Conservation (phyloP, 2,329 filamentous ascomycete species). For the Tolypocladium ovalisporum region DNA sequence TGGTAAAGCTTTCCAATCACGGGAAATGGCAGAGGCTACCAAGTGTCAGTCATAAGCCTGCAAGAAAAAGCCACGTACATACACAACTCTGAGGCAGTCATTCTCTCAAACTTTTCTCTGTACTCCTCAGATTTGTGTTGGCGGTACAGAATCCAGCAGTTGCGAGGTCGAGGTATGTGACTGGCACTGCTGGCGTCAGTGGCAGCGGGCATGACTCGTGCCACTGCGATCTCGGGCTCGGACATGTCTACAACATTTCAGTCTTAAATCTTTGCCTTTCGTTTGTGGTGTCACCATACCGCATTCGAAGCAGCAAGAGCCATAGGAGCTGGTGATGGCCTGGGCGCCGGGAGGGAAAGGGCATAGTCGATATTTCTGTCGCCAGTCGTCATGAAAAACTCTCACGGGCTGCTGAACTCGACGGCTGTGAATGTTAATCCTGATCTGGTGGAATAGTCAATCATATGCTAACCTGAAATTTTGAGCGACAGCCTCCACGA, state of each 20-base stretch:
- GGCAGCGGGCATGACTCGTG: neutral
- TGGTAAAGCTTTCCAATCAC: conserved; percentile 17
- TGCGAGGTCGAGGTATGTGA: conserved; percentile 17
- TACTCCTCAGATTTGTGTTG: conserved; percentile 15
- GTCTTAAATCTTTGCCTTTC: neutral
- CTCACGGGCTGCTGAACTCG: conserved; percentile 14
- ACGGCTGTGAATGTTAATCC: conserved; percentile 6
- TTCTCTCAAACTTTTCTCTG: conserved; percentile 9
- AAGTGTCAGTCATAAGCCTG: neutral
- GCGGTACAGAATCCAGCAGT: conserved; percentile 23
- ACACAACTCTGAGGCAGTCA: conserved; percentile 20
- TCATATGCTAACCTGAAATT: conserved; percentile 13
- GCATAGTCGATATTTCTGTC: conserved; percentile 15
- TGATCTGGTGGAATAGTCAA: too few relatives aligned
- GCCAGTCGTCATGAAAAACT: conserved; percentile 12
- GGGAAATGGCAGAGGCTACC: conserved; percentile 14
- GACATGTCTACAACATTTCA: conserved; percentile 1
- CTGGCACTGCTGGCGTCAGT: neutral
- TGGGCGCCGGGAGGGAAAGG: conserved; percentile 8
- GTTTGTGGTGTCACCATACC: conserved; percentile 6
- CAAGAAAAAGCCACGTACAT: conserved; percentile 3
- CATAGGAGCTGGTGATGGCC: conserved; percentile 6
- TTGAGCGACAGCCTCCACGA: conserved; percentile 10
- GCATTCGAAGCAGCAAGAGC: conserved; percentile 8
- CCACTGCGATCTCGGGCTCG: neutral